Percentiles rank a stretch among this genome's conserved stretches.
These are phyloP conservation scores for Neurospora hispaniola DNA, from an alignment of 495 filamentous ascomycete species.

Conservation along the genomic window DNA sequence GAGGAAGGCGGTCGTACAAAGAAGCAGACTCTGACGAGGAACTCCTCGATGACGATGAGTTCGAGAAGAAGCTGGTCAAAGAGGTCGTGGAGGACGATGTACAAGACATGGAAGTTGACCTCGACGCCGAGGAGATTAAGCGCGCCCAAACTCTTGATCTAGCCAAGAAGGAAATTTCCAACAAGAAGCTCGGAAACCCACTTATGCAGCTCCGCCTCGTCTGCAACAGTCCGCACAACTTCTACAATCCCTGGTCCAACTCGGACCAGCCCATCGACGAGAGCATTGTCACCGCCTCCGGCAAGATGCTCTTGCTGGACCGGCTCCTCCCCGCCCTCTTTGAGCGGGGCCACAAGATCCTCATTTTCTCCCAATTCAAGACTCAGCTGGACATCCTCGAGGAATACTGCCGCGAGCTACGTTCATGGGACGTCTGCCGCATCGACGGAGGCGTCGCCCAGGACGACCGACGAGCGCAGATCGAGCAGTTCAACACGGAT, in stretches of 20 bases:
- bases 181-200: constrained; percentile 92
- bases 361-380: constrained; percentile 96
- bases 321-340: constrained; percentile 71
- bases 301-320: constrained; percentile 93
- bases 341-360: constrained; percentile 67
- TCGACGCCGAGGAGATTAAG: constrained; percentile 51
- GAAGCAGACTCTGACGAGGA: constrained; percentile 54
- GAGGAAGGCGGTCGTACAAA: constrained; percentile 34
- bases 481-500: constrained; percentile 73
- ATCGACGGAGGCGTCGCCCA: constrained; percentile 87
- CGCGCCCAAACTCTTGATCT: constrained; percentile 62
- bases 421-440: constrained; percentile 70
- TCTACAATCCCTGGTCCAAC: constrained; percentile 80
- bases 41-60: constrained; percentile 64
- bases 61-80: constrained; percentile 55
- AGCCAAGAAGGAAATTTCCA: constrained; percentile 72
- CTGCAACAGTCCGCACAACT: constrained; percentile 92
- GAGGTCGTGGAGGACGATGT: constrained; percentile 44
- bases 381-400: constrained; percentile 85
- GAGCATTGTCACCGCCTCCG: constrained; percentile 70
- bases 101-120: constrained; percentile 31
- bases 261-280: constrained; percentile 53
- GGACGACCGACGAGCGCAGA: constrained; percentile 68
- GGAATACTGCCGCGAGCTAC: constrained; percentile 65
- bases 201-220: constrained; percentile 85